These are phyloP conservation scores for Colletotrichum noveboracense DNA, from an alignment of 2,329 filamentous ascomycete genomes.

Conservation along the genomic window DNA sequence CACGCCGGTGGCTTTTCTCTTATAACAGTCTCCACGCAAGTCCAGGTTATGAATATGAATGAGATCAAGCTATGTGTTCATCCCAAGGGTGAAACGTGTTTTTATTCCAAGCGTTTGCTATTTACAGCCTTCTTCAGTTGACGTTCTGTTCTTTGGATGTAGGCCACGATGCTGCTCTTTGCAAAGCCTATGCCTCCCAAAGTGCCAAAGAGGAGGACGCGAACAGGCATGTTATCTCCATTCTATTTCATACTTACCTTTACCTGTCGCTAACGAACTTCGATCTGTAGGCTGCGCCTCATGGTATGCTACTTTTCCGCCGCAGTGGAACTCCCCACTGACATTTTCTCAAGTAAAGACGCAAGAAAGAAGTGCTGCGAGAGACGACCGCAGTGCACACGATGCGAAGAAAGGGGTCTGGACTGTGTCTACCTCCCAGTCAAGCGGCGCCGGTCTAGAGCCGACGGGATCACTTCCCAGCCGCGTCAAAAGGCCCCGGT, in stretches of 20 bases:
- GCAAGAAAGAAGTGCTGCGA: conserved; percentile 65
- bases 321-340: background rate
- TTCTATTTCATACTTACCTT: background rate
- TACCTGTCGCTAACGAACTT: background rate
- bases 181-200: background rate
- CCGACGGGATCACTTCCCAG: background rate
- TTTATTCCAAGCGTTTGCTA: background rate
- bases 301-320: background rate
- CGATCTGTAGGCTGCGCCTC: background rate
- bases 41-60: background rate
- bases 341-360: background rate
- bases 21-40: background rate
- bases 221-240: background rate
- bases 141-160: background rate
- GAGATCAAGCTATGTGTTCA: background rate
- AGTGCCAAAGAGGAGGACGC: background rate
- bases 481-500: background rate
- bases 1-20: background rate
- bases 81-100: background rate
- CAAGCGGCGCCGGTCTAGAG: conserved; percentile 38
- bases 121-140: background rate
- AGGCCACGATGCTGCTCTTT: background rate
- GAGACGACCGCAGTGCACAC: conserved; percentile 51
- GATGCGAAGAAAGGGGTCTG: conserved; percentile 52
- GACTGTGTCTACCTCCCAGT: conserved; percentile 56